Base-by-base conservation (phyloP, 208 protist species). In the Trypanosoma lewisi region DNA sequence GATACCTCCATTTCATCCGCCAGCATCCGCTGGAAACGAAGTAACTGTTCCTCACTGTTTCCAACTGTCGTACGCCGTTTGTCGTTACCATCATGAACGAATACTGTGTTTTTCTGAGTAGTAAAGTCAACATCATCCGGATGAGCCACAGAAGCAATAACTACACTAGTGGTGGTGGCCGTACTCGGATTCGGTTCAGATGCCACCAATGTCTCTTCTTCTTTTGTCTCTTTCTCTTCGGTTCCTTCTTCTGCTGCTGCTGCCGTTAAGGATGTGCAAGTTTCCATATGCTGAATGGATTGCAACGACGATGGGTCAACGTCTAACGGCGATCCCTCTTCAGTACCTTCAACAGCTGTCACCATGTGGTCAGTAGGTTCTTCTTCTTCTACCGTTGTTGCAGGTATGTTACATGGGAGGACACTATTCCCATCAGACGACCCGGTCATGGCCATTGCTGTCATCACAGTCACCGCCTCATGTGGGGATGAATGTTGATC, bases 11-110 rank as follows among this genome's bases (percentile, higher is more conserved):
- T 87, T 68, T 90, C 83, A 44, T 85, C 81, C 3, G 81, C 80
- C 8, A 90, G 61, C 51, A 82, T 71, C 34, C 70, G 73, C 55
- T 94, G 83, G 41, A 89, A 86, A 23, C 80, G 82, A 14, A 91
- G 70, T 19, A 90, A 65, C 55, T 89, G 81, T 0, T 58, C 62
- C 28, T 70, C 55, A 47, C 31, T 37, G 2, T 21, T 33, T 23
- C 14, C 47, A 37, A 2, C 4, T 52, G 48, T 12, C 27, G 31
- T 2, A 31, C 6, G 11, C 4, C 3, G 1, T 7, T 31, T 3
- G 2, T 33, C 1, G 23, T 14, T 12, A 2, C 48, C 23, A 52
- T 33, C 1, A 12, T 1, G 42, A 50, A 17, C 8, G 19, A 4
- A 17, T 42, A 34, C 5, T 21, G 52, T 39, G 6, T n/a, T 7